phyloP scores from a whole-genome alignment of 139 green algal genomes.

The Volvox africanus region DNA sequence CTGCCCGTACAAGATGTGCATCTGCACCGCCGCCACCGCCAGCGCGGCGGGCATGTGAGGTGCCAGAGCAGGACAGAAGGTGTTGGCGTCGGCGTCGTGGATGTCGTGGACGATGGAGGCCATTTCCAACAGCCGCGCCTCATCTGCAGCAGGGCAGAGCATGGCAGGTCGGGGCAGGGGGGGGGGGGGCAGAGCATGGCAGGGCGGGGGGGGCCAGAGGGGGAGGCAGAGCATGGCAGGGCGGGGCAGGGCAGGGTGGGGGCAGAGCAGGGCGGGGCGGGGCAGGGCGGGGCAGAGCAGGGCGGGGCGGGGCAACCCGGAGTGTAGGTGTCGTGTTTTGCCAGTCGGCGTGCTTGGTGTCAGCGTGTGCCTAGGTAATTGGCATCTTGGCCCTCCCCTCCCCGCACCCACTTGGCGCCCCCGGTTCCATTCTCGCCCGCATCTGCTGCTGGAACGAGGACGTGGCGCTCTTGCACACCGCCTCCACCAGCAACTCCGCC shows the following conservation, averaged over 20 bases:
- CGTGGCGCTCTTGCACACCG: not conserved
- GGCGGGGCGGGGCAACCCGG: too few species aligned
- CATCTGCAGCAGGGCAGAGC: not conserved
- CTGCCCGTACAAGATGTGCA: constrained; percentile 37
- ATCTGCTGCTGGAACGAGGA: not conserved
- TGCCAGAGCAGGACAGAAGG: not conserved
- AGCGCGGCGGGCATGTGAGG: constrained; percentile 13
- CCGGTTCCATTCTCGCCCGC: not conserved
- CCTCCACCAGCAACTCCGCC: constrained; percentile 36
- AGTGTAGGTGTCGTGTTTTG: too few species aligned
- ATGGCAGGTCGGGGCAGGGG: too few species aligned
- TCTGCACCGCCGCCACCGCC: constrained; percentile 5
- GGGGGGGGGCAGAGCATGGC: not conserved
- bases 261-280: too few species aligned
- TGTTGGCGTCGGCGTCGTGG: not conserved
- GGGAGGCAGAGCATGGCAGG: not conserved
- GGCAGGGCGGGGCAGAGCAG: not conserved
- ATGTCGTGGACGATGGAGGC: constrained; percentile 17
- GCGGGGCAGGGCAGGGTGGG: not conserved
- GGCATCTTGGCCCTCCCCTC: not conserved
- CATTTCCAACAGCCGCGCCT: constrained; percentile 40
- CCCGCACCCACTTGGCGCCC: not conserved
- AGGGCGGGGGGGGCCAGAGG: not conserved
- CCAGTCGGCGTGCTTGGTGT: too few species aligned
- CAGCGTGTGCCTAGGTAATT: too few species aligned